Base-by-base conservation (phyloP, 371 early-diverging fungal genomes). In the Syncephalis fuscata region DNA sequence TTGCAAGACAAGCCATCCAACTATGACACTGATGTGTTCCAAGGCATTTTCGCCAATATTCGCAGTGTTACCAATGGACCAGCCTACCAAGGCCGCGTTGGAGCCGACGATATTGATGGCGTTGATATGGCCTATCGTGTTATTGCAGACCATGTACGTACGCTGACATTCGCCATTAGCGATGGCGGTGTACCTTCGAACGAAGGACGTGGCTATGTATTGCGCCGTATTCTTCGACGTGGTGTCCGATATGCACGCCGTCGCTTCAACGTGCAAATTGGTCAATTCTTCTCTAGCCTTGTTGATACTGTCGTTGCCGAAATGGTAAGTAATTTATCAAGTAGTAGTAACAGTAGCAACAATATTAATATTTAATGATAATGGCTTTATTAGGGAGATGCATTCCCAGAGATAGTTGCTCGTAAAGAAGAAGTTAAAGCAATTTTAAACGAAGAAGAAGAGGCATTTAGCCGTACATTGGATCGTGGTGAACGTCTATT, bases 121-220 rank as follows among this genome's bases (percentile, higher is more conserved):
- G 63, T 91, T 27, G 98, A 98, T 64, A 93, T 92, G 64, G 99
- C 99, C 21, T 99, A 98, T 67, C 86, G 99, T 56, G 98, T 99
- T 36, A 74, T 99, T 53, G 98, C 98, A 47, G 99, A 99, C 73
- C 99, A 99, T 61, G 72, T 93, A 42, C 78, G 99, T 56, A 99
- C 99, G 7, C 73, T 99, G 54, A 86, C 98, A 8, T 90, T 99
- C 64, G 85, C 99, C 45, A 92, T 99, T 52, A 73, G 88, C 40
- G 97, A 99, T 64, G 93, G 92, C 42, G 93, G 97, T 54, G 73
- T 88, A 20, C 98, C 98, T 36, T 84, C 88, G 48, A 96, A 91
- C 63, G 98, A 98, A 59, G 99, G 99, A 32, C 86, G 97, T 57
- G 99, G 99, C 52, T 99, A 99, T 64, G 99, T 98, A 1, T 68